Evolutionary conservation across 148 eudicot species (phyloP).

Genomic region (Chenopodium album): DNA sequence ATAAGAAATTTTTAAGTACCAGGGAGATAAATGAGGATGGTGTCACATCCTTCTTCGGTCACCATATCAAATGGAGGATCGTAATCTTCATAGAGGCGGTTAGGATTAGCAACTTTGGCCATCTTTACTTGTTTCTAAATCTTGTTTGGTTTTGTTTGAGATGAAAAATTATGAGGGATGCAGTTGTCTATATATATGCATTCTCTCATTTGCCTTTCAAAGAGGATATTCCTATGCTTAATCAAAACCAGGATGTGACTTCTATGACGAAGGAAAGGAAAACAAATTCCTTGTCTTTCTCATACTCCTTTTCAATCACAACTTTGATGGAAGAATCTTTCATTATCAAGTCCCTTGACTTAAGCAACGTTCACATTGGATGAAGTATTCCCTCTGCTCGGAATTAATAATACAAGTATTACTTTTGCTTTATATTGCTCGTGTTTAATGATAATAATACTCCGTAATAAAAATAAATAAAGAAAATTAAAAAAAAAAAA

Average conservation of each 20-base stretch:
- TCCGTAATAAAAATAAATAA: no score
- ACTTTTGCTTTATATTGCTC: no score
- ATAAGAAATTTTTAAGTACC: slow-evolving; percentile 31
- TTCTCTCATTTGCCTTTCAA: slow-evolving; percentile 17
- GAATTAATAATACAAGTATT: no score
- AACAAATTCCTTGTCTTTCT: slow-evolving; percentile 31
- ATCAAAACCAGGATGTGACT: slow-evolving; percentile 27
- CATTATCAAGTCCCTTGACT: slow-evolving; percentile 2
- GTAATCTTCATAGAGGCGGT: slow-evolving; percentile 36
- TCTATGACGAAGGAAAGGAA: slow-evolving; percentile 26
- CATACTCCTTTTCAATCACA: slow-evolving; percentile 17
- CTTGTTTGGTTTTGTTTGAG: slow-evolving; percentile 8
- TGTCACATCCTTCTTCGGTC: slow-evolving; percentile 48
- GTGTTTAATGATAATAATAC: no score
- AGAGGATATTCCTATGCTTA: slow-evolving; percentile 29
- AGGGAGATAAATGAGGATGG: slow-evolving; percentile 54
- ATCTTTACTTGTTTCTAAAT: slow-evolving; percentile 13
- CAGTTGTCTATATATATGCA: slow-evolving; percentile 20
- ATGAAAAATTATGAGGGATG: slow-evolving; percentile 13
- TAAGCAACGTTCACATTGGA: slow-evolving; percentile 13
- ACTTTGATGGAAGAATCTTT: slow-evolving; percentile 25
- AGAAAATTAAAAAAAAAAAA: no score
- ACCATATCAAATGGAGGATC: slow-evolving; percentile 47
- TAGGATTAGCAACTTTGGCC: slow-evolving; percentile 24
- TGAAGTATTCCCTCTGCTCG: not conserved